Percentiles rank a stretch among this genome's conserved stretches.
Evolutionary conservation across 2,329 filamentous ascomycete species (phyloP).

Genomic region (Monosporascus sp.): DNA sequence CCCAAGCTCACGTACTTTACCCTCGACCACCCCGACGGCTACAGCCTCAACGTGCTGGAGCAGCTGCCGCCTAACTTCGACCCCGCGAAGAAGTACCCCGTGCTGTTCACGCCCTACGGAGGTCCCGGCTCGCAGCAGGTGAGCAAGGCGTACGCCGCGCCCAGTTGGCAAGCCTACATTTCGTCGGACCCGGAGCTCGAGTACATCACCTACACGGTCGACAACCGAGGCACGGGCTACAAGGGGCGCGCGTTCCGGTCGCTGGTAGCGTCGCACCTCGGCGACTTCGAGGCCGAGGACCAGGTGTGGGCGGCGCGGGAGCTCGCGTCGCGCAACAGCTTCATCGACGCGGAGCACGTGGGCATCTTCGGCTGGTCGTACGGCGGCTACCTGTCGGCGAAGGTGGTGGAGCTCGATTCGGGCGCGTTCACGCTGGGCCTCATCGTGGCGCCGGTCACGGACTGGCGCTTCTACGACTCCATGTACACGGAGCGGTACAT

Average conservation of each 20-base stretch:
- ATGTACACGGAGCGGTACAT: conserved; percentile 72
- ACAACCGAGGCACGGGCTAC: conserved; percentile 62
- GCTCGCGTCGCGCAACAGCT: conserved; percentile 44
- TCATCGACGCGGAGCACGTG: conserved; percentile 53
- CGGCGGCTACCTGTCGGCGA: conserved; percentile 61
- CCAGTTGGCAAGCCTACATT: conserved; percentile 59
- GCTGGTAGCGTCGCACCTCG: conserved; percentile 53
- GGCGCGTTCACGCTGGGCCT: conserved; percentile 58
- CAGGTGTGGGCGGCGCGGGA: conserved; percentile 62
- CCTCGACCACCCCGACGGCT: conserved; percentile 56
- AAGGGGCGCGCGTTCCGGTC: conserved; percentile 60
- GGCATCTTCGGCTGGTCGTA: conserved; percentile 67
- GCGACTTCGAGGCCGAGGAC: conserved; percentile 58
- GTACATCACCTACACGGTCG: conserved; percentile 63
- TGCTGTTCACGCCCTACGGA: conserved; percentile 64
- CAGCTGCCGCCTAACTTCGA: conserved; percentile 61
- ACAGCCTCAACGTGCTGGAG: conserved; percentile 59
- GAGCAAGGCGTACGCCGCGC: conserved; percentile 47
- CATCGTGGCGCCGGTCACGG: conserved; percentile 60
- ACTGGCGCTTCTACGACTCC: conserved; percentile 67
- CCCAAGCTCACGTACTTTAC: conserved; percentile 62
- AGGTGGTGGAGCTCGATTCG: conserved; percentile 59
- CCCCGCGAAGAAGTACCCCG: conserved; percentile 57
- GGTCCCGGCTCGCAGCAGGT: conserved; percentile 61
- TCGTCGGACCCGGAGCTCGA: conserved; percentile 62